These are phyloP conservation scores for Hypoxylon sp. DNA, from an alignment of 2,329 filamentous ascomycete species.

Conservation along the genomic window DNA sequence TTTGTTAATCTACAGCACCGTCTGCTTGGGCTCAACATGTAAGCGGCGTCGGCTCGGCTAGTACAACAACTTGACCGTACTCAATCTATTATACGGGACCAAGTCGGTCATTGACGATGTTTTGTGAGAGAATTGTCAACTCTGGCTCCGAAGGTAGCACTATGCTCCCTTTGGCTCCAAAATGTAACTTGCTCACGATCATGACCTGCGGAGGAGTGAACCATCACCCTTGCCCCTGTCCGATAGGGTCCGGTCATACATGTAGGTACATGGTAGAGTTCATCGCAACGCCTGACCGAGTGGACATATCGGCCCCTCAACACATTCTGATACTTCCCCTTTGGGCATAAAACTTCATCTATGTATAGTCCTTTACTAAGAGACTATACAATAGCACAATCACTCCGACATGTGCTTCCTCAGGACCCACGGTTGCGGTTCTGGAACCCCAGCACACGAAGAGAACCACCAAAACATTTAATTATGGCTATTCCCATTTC, in stretches of 20 bases:
- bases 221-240: slow-evolving; percentile 12
- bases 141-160: slow-evolving; percentile 18
- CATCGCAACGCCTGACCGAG: slow-evolving; percentile 10
- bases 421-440: slow-evolving; percentile 22
- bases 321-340: slow-evolving; percentile 24
- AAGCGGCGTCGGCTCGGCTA: slow-evolving; percentile 23
- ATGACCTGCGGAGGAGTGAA: slow-evolving; percentile 6
- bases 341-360: slow-evolving; percentile 25
- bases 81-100: slow-evolving; percentile 3
- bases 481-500: slow-evolving; percentile 17
- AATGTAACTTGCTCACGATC: slow-evolving; percentile 28
- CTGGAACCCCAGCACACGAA: slow-evolving; percentile 6
- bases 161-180: slow-evolving; percentile 25
- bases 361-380: slow-evolving; percentile 6
- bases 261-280: slow-evolving; percentile 11
- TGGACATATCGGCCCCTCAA: slow-evolving; percentile 18
- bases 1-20: background rate
- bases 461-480: slow-evolving; percentile 27
- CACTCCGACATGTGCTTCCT: slow-evolving; percentile 25
- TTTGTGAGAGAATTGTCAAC: slow-evolving; percentile 15
- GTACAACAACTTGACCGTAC: slow-evolving; percentile 13
- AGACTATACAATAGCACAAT: slow-evolving; percentile 6
- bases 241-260: slow-evolving; percentile 20
- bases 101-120: slow-evolving; percentile 12
- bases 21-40: slow-evolving; percentile 16